phyloP scores from a whole-genome alignment of 805 yeast species.

The Yarrowia sp. region DNA sequence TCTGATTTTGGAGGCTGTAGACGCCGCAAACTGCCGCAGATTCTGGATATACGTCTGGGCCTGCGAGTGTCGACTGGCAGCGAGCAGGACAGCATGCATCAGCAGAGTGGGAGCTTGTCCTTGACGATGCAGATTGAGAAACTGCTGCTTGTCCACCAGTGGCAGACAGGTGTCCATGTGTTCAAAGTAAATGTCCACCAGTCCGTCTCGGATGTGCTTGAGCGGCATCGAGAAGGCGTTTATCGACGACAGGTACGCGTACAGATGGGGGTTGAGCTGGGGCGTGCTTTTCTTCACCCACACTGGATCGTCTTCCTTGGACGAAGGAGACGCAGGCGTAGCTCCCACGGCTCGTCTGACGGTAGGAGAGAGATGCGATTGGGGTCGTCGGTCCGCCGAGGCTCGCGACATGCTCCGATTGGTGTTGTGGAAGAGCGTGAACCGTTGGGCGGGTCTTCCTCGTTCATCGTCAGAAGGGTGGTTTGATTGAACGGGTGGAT shows the following conservation, averaged over 20 bases:
- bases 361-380: slow-evolving; percentile 32
- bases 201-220: slow-evolving; percentile 48
- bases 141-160: slow-evolving; percentile 53
- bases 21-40: slow-evolving; percentile 49
- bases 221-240: slow-evolving; percentile 53
- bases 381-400: slow-evolving; percentile 12
- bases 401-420: slow-evolving; percentile 14
- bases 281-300: slow-evolving; percentile 50
- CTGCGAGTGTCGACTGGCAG: slow-evolving; percentile 53
- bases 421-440: slow-evolving; percentile 29
- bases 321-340: neutral
- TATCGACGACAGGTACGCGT: slow-evolving; percentile 50
- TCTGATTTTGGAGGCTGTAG: slow-evolving; percentile 50
- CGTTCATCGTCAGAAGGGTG: slow-evolving; percentile 8
- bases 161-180: slow-evolving; percentile 55
- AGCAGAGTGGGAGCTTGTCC: slow-evolving; percentile 54
- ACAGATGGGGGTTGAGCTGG: slow-evolving; percentile 48
- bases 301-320: slow-evolving; percentile 43
- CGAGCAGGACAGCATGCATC: slow-evolving; percentile 55
- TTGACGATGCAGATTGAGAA: slow-evolving; percentile 51
- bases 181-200: slow-evolving; percentile 53
- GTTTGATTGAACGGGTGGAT: too few species aligned
- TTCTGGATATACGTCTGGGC: slow-evolving; percentile 49
- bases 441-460: slow-evolving; percentile 21
- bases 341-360: slow-evolving; percentile 32